A percentile compares a stretch with the other conserved stretches of the same genome.
Evolutionary conservation across 2,329 filamentous ascomycete species (phyloP).

Genomic region (Beauveria asiatica): DNA sequence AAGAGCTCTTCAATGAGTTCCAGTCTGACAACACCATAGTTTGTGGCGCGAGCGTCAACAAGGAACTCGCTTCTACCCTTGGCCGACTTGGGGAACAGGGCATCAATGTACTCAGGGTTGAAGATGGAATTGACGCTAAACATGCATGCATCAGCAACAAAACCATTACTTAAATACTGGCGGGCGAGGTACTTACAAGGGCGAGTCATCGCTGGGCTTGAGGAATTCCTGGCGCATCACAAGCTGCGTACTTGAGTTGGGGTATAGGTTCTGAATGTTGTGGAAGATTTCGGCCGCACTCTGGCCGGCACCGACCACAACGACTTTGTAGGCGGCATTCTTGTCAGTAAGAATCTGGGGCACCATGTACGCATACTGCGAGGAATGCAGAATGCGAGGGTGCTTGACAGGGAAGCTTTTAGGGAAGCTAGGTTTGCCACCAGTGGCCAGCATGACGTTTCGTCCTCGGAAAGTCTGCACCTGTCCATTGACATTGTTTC

Average conservation of each 20-base stretch:
- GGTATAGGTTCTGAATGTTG: slow-evolving; percentile 74
- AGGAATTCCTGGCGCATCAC: slow-evolving; percentile 78
- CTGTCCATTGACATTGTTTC: slow-evolving; percentile 49
- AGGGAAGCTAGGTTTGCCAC: slow-evolving; percentile 61
- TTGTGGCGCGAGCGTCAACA: slow-evolving; percentile 69
- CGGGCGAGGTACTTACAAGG: slow-evolving; percentile 58
- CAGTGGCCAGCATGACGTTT: slow-evolving; percentile 55
- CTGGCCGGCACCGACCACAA: slow-evolving; percentile 82
- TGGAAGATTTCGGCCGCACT: slow-evolving; percentile 93
- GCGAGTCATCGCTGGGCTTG: slow-evolving; percentile 87
- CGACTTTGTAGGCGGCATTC: slow-evolving; percentile 59
- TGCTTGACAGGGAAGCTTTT: slow-evolving; percentile 59
- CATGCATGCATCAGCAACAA: slow-evolving; percentile 14
- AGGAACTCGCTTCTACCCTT: slow-evolving; percentile 53
- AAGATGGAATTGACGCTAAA: slow-evolving; percentile 91
- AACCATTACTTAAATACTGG: neutral
- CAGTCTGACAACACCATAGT: slow-evolving; percentile 91
- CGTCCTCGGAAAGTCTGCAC: slow-evolving; percentile 46
- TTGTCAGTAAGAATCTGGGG: slow-evolving; percentile 49
- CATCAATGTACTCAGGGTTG: slow-evolving; percentile 76
- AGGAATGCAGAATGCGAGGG: slow-evolving; percentile 77
- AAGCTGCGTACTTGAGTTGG: slow-evolving; percentile 67
- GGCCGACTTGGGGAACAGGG: slow-evolving; percentile 60
- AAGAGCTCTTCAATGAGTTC: slow-evolving; percentile 84
- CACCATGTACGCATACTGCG: slow-evolving; percentile 65